Evolutionary conservation across 148 eudicot genomes (phyloP).

Genomic region (Diospyros lotus): DNA sequence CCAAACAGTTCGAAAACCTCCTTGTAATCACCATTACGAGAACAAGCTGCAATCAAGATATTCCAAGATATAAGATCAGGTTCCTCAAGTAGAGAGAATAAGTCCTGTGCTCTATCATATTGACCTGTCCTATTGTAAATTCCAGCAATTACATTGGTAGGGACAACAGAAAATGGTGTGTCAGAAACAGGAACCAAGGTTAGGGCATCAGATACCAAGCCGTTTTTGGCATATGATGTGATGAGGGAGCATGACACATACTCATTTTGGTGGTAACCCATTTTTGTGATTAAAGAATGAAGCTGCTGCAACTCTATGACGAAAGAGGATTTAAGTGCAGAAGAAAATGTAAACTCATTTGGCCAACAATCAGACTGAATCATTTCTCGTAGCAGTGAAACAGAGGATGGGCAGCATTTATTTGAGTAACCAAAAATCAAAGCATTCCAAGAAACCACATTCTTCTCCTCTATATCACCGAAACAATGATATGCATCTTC

Average conservation of each 20-base stretch:
- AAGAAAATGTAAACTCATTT: constrained; percentile 54
- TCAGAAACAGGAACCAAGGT: constrained; percentile 28
- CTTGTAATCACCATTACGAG: constrained; percentile 57
- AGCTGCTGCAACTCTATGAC: constrained; percentile 45
- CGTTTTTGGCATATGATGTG: constrained; percentile 55
- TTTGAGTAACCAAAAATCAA: constrained; percentile 46
- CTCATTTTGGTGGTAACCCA: constrained; percentile 48
- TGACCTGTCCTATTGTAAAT: constrained; percentile 55
- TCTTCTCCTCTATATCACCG: constrained; percentile 48
- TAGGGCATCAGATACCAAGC: constrained; percentile 51
- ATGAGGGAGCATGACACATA: constrained; percentile 51
- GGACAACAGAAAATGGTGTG: constrained; percentile 32
- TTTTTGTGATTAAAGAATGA: constrained; percentile 44
- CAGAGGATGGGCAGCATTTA: constrained; percentile 16
- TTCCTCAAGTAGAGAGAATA: constrained; percentile 43
- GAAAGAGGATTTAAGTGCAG: constrained; percentile 39
- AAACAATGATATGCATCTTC: constrained; percentile 54
- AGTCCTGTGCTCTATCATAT: constrained; percentile 55
- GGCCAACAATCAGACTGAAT: constrained; percentile 40
- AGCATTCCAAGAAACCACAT: constrained; percentile 67
- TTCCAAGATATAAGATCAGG: constrained; percentile 75
- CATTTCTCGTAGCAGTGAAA: constrained; percentile 46
- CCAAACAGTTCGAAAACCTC: constrained; percentile 66
- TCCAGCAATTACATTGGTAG: constrained; percentile 63
- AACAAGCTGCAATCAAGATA: constrained; percentile 60